A percentile compares a stretch with the other conserved stretches of the same genome.
These are phyloP conservation scores for Fraxinus paxiana DNA, from an alignment of 305 asterid species.

Conservation along the genomic window DNA sequence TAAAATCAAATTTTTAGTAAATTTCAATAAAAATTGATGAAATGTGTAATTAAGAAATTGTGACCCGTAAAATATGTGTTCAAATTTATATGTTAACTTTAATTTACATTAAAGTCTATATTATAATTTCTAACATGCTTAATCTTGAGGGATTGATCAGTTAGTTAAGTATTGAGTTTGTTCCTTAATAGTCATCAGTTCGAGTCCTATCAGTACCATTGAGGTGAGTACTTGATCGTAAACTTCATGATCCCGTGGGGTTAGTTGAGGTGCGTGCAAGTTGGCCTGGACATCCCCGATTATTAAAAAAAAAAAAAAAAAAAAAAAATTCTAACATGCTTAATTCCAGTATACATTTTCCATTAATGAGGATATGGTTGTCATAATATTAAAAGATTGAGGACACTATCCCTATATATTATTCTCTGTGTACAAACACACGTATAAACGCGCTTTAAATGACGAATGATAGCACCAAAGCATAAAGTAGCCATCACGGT, in stretches of 20 bases:
- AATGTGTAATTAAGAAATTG: neutral
- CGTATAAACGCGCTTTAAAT: conserved; percentile 18
- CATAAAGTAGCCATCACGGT: conserved; percentile 37
- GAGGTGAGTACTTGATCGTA: too few relatives aligned
- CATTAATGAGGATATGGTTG: neutral
- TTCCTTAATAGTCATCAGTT: too few relatives aligned
- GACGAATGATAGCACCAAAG: conserved; percentile 44
- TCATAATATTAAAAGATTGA: neutral
- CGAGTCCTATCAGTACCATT: too few relatives aligned
- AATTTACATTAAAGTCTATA: too few relatives aligned
- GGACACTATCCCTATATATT: neutral
- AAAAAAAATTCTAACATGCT: neutral
- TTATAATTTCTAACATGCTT: neutral
- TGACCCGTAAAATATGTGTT: neutral
- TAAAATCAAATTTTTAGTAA: neutral
- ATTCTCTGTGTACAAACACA: neutral
- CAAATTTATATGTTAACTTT: too few relatives aligned
- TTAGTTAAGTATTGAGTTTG: too few relatives aligned
- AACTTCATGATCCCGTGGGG: too few relatives aligned
- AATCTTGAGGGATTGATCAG: too few relatives aligned
- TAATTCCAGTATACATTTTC: neutral
- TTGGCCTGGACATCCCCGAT: too few relatives aligned
- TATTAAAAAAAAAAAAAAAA: too few relatives aligned
- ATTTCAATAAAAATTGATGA: neutral
- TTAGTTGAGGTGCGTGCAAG: too few relatives aligned